phyloP scores from a whole-genome alignment of 371 early-diverging fungal genomes.

The Zychaea mexicana region DNA sequence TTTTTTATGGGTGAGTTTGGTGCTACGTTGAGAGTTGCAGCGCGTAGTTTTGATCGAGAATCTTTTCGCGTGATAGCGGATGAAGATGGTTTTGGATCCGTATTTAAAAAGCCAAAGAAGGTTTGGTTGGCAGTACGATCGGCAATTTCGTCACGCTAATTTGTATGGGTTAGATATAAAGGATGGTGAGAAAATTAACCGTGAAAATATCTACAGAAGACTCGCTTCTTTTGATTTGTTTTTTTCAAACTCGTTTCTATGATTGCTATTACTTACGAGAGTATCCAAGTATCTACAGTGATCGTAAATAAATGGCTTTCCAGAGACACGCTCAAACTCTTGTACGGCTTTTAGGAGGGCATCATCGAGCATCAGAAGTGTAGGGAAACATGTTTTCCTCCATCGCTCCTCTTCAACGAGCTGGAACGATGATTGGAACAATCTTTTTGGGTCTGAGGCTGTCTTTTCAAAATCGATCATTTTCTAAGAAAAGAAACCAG shows the following conservation, averaged over 20 bases:
- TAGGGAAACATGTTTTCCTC: slow-evolving; percentile 84
- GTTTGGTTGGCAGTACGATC: slow-evolving; percentile 72
- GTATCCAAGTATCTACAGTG: slow-evolving; percentile 53
- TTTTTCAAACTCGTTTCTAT: too few relatives aligned
- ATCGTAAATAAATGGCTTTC: slow-evolving; percentile 59
- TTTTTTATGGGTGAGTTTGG: not conserved
- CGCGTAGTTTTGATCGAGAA: not conserved
- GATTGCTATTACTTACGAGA: slow-evolving; percentile 39
- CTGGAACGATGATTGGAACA: slow-evolving; percentile 83
- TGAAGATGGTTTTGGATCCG: not conserved
- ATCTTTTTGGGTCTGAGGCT: slow-evolving; percentile 84
- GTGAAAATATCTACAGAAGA: not conserved
- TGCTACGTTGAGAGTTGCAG: not conserved
- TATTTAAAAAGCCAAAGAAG: slow-evolving; percentile 66
- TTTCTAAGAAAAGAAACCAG: too few relatives aligned
- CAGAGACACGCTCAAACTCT: slow-evolving; percentile 53
- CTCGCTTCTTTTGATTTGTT: too few relatives aligned
- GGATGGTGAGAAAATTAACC: slow-evolving; percentile 6
- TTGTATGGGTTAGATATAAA: not conserved
- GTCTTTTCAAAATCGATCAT: slow-evolving; percentile 88
- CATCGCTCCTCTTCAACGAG: slow-evolving; percentile 88
- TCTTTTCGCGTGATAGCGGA: slow-evolving; percentile 5
- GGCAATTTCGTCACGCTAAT: slow-evolving; percentile 60
- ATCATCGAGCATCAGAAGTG: slow-evolving; percentile 75
- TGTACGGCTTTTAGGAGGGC: slow-evolving; percentile 59